Evolutionary conservation across 768 basidiomycete species (phyloP).

Genomic region (Boletus barrowsii): DNA sequence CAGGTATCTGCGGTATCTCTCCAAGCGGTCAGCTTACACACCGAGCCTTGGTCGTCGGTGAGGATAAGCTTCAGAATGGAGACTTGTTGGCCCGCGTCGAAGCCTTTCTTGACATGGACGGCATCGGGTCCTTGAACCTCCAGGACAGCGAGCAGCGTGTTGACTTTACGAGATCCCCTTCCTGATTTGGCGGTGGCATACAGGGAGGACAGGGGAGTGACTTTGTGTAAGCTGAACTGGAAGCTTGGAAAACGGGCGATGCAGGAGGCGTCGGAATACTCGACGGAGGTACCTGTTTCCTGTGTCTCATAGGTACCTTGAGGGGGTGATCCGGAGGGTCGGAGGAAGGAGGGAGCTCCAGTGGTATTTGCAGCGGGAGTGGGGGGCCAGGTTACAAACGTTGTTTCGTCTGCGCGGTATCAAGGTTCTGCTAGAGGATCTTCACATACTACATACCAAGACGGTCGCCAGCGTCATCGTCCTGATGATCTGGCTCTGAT

Average conservation of each 20-base stretch:
- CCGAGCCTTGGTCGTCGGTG: slow-evolving; percentile 65
- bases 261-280: slow-evolving; percentile 66
- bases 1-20: slow-evolving; percentile 70
- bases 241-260: slow-evolving; percentile 73
- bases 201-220: slow-evolving; percentile 50
- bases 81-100: slow-evolving; percentile 67
- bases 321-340: slow-evolving; percentile 26
- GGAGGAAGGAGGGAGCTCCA: slow-evolving; percentile 25
- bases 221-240: slow-evolving; percentile 62
- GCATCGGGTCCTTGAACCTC: slow-evolving; percentile 77
- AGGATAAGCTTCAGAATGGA: slow-evolving; percentile 67
- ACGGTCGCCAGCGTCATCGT: slow-evolving; percentile 13
- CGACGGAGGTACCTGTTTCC: slow-evolving; percentile 43
- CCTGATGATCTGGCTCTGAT: slow-evolving; percentile 28
- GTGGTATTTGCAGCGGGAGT: slow-evolving; percentile 33
- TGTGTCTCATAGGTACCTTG: slow-evolving; percentile 39
- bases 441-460: slow-evolving; percentile 10
- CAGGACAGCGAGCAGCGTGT: slow-evolving; percentile 60
- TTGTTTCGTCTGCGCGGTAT: slow-evolving; percentile 41
- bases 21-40: slow-evolving; percentile 78
- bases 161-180: slow-evolving; percentile 48
- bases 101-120: slow-evolving; percentile 64
- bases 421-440: not conserved
- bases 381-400: slow-evolving; percentile 57
- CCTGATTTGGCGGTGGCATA: slow-evolving; percentile 27